Conservation (phyloP, 352 stramenopile species). For the Thalassiosira mediterranea region DNA sequence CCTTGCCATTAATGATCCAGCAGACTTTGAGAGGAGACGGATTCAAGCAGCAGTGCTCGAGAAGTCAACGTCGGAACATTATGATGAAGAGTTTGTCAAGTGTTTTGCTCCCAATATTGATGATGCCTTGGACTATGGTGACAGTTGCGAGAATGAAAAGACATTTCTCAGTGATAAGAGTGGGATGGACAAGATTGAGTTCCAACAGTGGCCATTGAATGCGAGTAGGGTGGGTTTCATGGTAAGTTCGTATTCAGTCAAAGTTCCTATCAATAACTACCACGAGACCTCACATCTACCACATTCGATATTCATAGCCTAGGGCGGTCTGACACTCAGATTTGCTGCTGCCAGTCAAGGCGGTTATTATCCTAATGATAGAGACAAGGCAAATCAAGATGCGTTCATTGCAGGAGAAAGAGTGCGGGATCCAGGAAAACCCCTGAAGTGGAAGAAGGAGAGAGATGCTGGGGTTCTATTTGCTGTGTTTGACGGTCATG, state of each 20-base stretch:
- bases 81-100: conserved; percentile 23
- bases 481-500: conserved; percentile 92
- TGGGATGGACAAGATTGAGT: conserved; percentile 1
- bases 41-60: conserved; percentile 19
- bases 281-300: too few relatives aligned
- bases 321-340: conserved; percentile 12
- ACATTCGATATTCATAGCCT: conserved; percentile 6
- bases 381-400: conserved; percentile 94
- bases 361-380: conserved; percentile 61
- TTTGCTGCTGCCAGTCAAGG: conserved; percentile 37
- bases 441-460: conserved; percentile 48
- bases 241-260: too few relatives aligned
- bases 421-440: conserved; percentile 25
- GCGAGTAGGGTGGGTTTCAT: neutral
- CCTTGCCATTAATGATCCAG: conserved; percentile 28
- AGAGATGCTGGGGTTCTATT: conserved; percentile 72
- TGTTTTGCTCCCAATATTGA: conserved; percentile 6
- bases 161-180: neutral
- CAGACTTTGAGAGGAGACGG: conserved; percentile 18
- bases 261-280: too few relatives aligned
- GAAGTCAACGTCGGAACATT: conserved; percentile 14
- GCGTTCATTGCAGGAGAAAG: conserved; percentile 74
- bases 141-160: conserved; percentile 1
- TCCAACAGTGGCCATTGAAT: conserved; percentile 2
- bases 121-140: conserved; percentile 8